Percentiles rank a stretch among this genome's conserved stretches.
Evolutionary conservation across 805 yeast genomes (phyloP).

Genomic region (Hanseniaspora taiwanica): DNA sequence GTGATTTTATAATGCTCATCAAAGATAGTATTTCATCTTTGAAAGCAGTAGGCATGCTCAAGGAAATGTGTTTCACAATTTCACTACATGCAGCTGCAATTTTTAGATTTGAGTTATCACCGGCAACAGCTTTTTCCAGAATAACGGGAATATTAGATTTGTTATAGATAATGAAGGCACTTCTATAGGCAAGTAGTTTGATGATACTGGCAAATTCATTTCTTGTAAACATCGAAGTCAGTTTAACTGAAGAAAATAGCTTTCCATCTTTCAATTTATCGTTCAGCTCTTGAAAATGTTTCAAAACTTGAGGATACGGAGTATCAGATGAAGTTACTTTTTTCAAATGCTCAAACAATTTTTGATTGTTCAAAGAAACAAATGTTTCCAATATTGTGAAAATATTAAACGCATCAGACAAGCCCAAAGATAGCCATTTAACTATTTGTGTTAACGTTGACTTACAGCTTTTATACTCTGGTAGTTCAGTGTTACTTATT

Average conservation of each 20-base stretch:
- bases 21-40: conserved; percentile 44
- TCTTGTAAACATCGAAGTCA: conserved; percentile 26
- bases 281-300: conserved; percentile 50
- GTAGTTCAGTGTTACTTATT: conserved; percentile 24
- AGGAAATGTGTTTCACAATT: conserved; percentile 27
- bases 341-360: conserved; percentile 43
- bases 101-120: conserved; percentile 16
- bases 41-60: conserved; percentile 54
- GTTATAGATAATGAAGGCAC: conserved; percentile 50
- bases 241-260: conserved; percentile 26
- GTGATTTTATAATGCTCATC: conserved; percentile 24
- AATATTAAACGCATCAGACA: conserved; percentile 41
- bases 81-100: neutral
- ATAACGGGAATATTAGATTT: conserved; percentile 46
- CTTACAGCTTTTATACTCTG: conserved; percentile 13
- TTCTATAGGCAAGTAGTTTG: conserved; percentile 45
- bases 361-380: conserved; percentile 40
- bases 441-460: conserved; percentile 40
- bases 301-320: conserved; percentile 45
- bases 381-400: conserved; percentile 39
- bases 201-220: conserved; percentile 40
- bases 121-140: conserved; percentile 20
- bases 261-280: conserved; percentile 42
- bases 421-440: conserved; percentile 44
- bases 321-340: conserved; percentile 42